phyloP scores from a whole-genome alignment of 768 basidiomycete genomes.

The Rhizopogon vinicolor region DNA sequence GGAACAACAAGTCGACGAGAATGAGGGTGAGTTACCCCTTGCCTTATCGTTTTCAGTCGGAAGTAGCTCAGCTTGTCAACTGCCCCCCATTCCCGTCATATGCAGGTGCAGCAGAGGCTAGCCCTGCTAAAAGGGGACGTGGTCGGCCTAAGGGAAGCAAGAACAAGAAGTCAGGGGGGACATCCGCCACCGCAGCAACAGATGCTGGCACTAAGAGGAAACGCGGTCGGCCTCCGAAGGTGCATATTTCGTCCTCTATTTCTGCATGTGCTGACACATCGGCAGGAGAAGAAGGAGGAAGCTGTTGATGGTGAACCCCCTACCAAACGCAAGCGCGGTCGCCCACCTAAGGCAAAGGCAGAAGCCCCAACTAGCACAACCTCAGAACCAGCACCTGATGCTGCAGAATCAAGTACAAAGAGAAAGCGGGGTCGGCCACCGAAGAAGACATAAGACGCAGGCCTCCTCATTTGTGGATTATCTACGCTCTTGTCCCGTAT shows the following conservation, averaged over 20 bases:
- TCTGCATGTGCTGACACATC: conserved; percentile 15
- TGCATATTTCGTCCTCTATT: conserved; percentile 17
- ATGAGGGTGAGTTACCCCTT: conserved; percentile 22
- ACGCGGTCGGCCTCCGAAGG: conserved; percentile 50
- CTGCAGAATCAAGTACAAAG: conserved; percentile 48
- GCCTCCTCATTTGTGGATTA: conserved; percentile 20
- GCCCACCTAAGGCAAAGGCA: conserved; percentile 68
- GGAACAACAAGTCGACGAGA: conserved; percentile 29
- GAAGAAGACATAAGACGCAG: conserved; percentile 28
- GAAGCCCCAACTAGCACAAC: conserved; percentile 34
- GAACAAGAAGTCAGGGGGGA: conserved; percentile 49
- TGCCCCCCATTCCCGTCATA: conserved; percentile 17
- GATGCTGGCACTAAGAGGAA: conserved; percentile 35
- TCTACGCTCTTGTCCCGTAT: conserved; percentile 6
- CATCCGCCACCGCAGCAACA: conserved; percentile 23
- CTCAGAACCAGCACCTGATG: conserved; percentile 18
- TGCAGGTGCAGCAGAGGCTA: conserved; percentile 37
- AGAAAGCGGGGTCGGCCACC: conserved; percentile 75
- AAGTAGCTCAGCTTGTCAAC: conserved; percentile 8
- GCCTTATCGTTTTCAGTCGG: conserved; percentile 9
- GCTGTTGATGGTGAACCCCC: conserved; percentile 48
- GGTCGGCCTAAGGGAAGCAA: conserved; percentile 91
- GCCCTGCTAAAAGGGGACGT: conserved; percentile 67
- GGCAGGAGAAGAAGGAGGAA: conserved; percentile 31
- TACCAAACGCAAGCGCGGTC: conserved; percentile 66